phyloP scores from a whole-genome alignment of 2,329 filamentous ascomycete genomes.

The Xylaria arbuscula region DNA sequence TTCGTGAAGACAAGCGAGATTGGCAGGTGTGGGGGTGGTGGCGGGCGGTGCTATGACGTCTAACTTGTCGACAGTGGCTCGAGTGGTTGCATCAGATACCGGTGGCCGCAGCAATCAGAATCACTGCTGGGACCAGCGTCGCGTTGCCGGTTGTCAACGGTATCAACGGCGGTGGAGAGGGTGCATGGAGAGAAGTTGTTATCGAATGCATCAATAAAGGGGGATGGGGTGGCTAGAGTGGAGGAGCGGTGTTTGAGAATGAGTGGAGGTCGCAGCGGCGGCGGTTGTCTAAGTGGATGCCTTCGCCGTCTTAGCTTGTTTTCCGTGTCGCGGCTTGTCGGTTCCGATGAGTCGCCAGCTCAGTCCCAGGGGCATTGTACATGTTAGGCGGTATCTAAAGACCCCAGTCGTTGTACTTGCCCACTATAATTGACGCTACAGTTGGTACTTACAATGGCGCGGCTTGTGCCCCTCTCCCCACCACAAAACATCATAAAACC shows the following conservation, averaged over 20 bases:
- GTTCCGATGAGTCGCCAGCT: constrained; percentile 26
- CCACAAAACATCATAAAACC: no score
- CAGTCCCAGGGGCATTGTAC: constrained; percentile 5
- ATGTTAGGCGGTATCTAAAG: no score
- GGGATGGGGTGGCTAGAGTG: constrained; percentile 5
- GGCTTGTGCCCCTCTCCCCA: no score
- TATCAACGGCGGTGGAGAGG: background rate
- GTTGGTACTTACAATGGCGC: no score
- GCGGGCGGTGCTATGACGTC: constrained; percentile 19
- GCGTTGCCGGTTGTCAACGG: constrained; percentile 6
- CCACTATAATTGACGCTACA: no score
- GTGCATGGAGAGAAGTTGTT: constrained; percentile 11
- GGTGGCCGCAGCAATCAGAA: constrained; percentile 8
- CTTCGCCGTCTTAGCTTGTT: constrained; percentile 31
- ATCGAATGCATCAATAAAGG: constrained; percentile 30
- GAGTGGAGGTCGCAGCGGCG: constrained; percentile 13
- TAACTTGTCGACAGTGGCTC: constrained; percentile 12
- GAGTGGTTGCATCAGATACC: constrained; percentile 14
- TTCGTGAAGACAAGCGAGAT: constrained; percentile 19
- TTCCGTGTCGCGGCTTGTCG: constrained; percentile 16
- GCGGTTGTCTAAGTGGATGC: constrained; percentile 28
- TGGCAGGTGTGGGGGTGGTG: constrained; percentile 9
- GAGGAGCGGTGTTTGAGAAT: constrained; percentile 22
- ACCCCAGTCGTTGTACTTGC: no score
- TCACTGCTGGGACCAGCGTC: constrained; percentile 8